Evolutionary conservation across 306 rosid genomes (phyloP).

Genomic region (Inga laurina): DNA sequence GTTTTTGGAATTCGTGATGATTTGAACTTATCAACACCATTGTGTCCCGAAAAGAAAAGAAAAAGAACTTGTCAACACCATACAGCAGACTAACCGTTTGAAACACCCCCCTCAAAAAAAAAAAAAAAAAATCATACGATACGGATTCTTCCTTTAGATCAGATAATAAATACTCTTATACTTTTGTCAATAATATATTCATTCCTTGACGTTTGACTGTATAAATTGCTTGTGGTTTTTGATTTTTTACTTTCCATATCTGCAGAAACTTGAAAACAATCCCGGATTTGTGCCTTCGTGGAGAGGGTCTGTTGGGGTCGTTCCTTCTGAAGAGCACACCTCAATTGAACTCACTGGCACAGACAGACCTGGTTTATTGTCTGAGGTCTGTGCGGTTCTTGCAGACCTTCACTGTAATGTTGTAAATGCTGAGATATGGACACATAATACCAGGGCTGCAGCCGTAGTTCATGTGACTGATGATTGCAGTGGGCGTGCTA

Average conservation of each 20-base stretch:
- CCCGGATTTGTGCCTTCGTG: slow-evolving; percentile 69
- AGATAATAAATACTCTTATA: background rate
- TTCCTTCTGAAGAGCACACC: slow-evolving; percentile 89
- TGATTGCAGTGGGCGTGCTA: slow-evolving; percentile 63
- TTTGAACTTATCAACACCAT: background rate
- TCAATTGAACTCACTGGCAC: slow-evolving; percentile 89
- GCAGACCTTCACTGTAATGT: slow-evolving; percentile 85
- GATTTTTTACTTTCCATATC: slow-evolving; percentile 22
- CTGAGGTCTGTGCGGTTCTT: slow-evolving; percentile 95
- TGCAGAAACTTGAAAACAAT: slow-evolving; percentile 84
- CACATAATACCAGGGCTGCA: slow-evolving; percentile 92
- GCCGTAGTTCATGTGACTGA: slow-evolving; percentile 93
- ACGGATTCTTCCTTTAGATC: background rate
- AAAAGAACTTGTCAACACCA: background rate
- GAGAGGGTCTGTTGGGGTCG: slow-evolving; percentile 84
- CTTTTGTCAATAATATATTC: background rate
- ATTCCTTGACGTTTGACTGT: background rate
- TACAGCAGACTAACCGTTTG: background rate
- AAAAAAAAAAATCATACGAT: background rate
- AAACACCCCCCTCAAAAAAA: no score
- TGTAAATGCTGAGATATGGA: slow-evolving; percentile 93
- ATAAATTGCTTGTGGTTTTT: slow-evolving; percentile 10
- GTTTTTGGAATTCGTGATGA: background rate
- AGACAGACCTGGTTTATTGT: slow-evolving; percentile 92
- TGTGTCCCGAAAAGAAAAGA: background rate